Evolutionary conservation across 164 flowering plant species (phyloP).

Genomic region (Chimonanthus praecox): DNA sequence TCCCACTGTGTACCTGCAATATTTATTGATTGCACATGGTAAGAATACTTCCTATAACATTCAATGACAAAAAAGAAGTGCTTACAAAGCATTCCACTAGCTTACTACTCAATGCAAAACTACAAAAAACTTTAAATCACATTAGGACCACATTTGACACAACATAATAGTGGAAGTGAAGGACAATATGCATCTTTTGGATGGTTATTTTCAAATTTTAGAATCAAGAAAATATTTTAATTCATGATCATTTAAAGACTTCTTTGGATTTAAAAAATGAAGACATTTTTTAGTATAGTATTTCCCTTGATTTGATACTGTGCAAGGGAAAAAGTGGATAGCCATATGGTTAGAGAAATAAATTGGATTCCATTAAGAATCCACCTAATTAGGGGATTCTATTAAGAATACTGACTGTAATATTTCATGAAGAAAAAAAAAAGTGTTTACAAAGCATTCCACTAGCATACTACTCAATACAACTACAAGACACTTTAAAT

Average conservation of each 20-base stretch:
- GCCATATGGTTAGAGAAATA: background rate
- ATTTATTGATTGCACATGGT: background rate
- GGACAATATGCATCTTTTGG: too few relatives aligned
- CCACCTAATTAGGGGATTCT: too few relatives aligned
- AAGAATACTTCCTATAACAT: background rate
- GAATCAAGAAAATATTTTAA: background rate
- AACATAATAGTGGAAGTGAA: too few relatives aligned
- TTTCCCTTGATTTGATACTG: too few relatives aligned
- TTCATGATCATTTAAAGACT: background rate
- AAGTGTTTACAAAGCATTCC: background rate
- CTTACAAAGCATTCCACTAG: background rate
- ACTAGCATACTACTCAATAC: background rate
- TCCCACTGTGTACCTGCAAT: conserved; percentile 87
- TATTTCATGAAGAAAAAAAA: too few relatives aligned
- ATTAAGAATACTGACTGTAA: background rate
- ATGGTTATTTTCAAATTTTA: too few relatives aligned
- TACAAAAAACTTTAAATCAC: background rate
- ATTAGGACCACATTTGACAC: background rate
- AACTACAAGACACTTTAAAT: background rate
- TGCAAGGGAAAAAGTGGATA: too few relatives aligned
- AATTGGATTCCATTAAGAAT: background rate
- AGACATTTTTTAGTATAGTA: background rate
- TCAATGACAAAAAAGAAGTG: too few relatives aligned
- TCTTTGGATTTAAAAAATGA: background rate
- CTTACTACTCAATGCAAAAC: background rate